Evolutionary conservation across 164 flowering plant genomes (phyloP), one percentile per base, ranked within the genome.

Genomic region (Stephania yunnanensis): DNA sequence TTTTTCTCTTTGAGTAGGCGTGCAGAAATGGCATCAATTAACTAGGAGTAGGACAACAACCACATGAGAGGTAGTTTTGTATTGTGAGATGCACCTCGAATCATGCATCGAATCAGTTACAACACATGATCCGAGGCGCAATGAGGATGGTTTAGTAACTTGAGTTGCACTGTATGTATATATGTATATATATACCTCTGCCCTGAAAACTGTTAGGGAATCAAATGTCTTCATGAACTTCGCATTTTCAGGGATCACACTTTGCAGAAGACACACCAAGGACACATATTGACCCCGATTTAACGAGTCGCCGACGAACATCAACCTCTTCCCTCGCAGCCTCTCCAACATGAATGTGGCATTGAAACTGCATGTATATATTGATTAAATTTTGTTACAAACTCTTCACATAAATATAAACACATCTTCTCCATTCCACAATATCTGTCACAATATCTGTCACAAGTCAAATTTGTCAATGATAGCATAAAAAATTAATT

Each of bases 231-330:
- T 73, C 91, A 95, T 88, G 79, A 92, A 90, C 81, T 89, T 91
- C 45, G 83, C 85, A 31, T 84, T 48, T 71, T 87, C 86, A 13
- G 97, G 95, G 22, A 93, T 88, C 78, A 84, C 71, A 10, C 80
- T 31, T 25, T 95, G 97, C 64, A 95, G 91, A 71, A 95, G 95
- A 76, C 99, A 95, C 19, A 95, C 83, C 91, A 95, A 77, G 58
- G 99, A 95, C 31, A 87, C 89, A 36, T 81, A 95, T 72, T 92
- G 97, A n/a, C 98, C 98, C 7, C 98, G 82, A 80, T 93, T 93
- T 67, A 95, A 76, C 10, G 96, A 93, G 78, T 95, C 97, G 0
- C 98, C 98, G 0, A 92, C 94, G 66, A 83, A 95, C 91, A 95
- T 80, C 96, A 95, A 92, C 80, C 92, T 82, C 84, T 93, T 95